Base-by-base conservation (phyloP, 441 rosid species). In the Erysimum pusillum region DNA sequence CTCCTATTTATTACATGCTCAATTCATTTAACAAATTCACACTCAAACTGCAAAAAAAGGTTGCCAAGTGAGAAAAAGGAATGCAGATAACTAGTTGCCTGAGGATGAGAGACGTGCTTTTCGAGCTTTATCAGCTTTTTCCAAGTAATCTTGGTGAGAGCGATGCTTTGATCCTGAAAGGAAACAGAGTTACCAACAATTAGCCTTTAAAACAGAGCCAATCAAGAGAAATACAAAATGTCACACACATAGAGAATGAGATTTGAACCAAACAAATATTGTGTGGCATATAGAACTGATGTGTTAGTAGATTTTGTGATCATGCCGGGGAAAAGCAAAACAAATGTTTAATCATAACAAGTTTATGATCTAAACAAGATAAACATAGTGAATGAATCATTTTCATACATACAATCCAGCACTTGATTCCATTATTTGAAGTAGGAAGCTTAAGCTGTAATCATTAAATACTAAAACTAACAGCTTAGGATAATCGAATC, bases 141-240 rank as follows among this genome's bases (percentile, higher is more conserved):
- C 96, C 91, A 92, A 20, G 83, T 92, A 92, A 78, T 92, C 97
- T 87, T 92, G 97, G 73, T 90, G 94, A 1, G 97, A 92, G 53
- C 74, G 85, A 69, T 92, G 94, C 88, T 87, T 88, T 38, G 92
- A 36, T 45, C 93, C 96, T 92, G 76, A 67, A 69, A 69, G 20
- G 60, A 62, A 41, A 56, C 58, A 72, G 18, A 46, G 45, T 48
- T 18, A 38, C 9, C 70, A 68, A 46, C 15, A 44, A 53, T 13
- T 32, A 48, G 42, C 58, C 18, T 42, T 2, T 28, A 28, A 51
- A 41, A 31, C 14, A 65, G 7, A 22, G 35, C 39, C 8, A 56
- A 14, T 14, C 22, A 49, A 67, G 6, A 6, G 22, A 75, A 6
- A 42, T 41, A 62, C 28, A 25, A n/a, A 34, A 13, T 39, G 51